Percentiles rank a stretch among this genome's conserved stretches.
These are phyloP conservation scores for Neopestalotiopsis rosae DNA, from an alignment of 2,329 filamentous ascomycete species.

Conservation along the genomic window DNA sequence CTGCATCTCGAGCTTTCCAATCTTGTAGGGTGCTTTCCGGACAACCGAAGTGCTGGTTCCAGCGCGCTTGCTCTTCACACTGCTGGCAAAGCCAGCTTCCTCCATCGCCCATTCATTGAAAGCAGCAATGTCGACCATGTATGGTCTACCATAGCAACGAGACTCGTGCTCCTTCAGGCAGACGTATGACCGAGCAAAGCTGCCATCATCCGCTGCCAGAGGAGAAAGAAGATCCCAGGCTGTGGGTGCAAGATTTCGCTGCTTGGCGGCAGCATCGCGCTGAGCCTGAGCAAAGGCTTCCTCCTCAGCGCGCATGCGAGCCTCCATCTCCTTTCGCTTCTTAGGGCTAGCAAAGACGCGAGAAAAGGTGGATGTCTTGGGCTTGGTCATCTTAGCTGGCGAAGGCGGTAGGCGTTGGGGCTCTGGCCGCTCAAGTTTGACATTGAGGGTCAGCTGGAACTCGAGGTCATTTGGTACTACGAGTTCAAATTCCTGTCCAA, in stretches of 20 bases:
- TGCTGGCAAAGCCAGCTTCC: slow-evolving; percentile 77
- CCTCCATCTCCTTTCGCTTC: slow-evolving; percentile 93
- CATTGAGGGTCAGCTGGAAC: slow-evolving; percentile 96
- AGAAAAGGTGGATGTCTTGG: slow-evolving; percentile 88
- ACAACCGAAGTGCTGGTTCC: slow-evolving; percentile 68
- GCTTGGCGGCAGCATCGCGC: slow-evolving; percentile 68
- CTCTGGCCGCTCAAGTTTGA: slow-evolving; percentile 86
- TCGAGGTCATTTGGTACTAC: slow-evolving; percentile 98
- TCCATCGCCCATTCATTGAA: slow-evolving; percentile 99
- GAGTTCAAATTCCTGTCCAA: slow-evolving; percentile 97
- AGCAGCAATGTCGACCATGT: slow-evolving; percentile 87
- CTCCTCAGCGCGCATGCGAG: slow-evolving; percentile 81
- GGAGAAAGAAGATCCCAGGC: slow-evolving; percentile 88
- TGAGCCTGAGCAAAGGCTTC: slow-evolving; percentile 71
- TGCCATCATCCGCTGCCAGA: slow-evolving; percentile 87
- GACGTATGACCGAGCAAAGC: slow-evolving; percentile 92
- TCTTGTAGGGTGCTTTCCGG: slow-evolving; percentile 91
- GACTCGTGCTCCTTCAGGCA: slow-evolving; percentile 92
- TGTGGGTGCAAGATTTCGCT: slow-evolving; percentile 68
- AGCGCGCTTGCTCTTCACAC: slow-evolving; percentile 88
- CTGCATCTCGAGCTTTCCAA: slow-evolving; percentile 93
- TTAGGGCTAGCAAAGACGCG: slow-evolving; percentile 93
- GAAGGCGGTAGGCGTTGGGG: slow-evolving; percentile 59
- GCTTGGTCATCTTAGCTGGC: slow-evolving; percentile 67
- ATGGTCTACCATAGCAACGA: slow-evolving; percentile 85